Percentiles rank a stretch among this genome's conserved stretches.
phyloP scores from a whole-genome alignment of 176 grass and related monocot species.

The Alopecurus myosuroides region DNA sequence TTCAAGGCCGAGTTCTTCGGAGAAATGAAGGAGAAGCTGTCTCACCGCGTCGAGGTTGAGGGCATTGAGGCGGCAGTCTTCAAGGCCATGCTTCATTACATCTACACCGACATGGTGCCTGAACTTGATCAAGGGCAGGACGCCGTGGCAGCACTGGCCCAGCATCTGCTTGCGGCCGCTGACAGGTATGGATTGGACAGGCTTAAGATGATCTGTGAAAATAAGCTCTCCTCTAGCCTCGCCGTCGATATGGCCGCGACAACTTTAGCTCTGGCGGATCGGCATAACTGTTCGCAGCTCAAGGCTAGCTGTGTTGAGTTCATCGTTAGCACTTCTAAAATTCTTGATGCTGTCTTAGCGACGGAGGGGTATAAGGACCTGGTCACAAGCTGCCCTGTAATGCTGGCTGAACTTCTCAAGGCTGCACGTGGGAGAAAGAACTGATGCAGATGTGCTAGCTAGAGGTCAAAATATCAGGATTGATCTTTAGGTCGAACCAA shows the following conservation, averaged over 20 bases:
- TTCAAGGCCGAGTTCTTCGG: slow-evolving; percentile 21
- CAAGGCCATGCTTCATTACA: too few species aligned
- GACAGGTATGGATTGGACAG: slow-evolving; percentile 42
- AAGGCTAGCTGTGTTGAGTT: slow-evolving; percentile 43
- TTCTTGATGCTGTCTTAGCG: not conserved
- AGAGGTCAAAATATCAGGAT: too few species aligned
- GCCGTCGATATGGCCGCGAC: slow-evolving; percentile 26
- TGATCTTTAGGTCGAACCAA: too few species aligned
- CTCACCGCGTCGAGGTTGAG: not conserved
- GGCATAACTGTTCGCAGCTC: slow-evolving; percentile 39
- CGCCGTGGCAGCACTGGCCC: not conserved
- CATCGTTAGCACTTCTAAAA: not conserved
- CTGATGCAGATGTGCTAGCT: too few species aligned
- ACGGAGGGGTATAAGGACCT: not conserved
- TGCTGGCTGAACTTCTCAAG: not conserved
- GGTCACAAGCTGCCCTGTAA: not conserved
- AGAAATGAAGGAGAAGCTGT: not conserved
- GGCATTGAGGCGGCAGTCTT: too few species aligned
- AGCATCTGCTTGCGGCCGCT: slow-evolving; percentile 33
- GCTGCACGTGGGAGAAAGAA: not conserved
- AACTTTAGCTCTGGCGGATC: slow-evolving; percentile 36
- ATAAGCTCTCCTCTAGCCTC: slow-evolving; percentile 24
- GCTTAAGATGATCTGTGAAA: slow-evolving; percentile 43
- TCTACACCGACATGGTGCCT: not conserved
- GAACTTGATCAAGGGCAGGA: not conserved